A percentile compares a stretch with the other conserved stretches of the same genome.
Evolutionary conservation across 73 alveolate species (phyloP).

Genomic region (Paramecium primaurelia): DNA sequence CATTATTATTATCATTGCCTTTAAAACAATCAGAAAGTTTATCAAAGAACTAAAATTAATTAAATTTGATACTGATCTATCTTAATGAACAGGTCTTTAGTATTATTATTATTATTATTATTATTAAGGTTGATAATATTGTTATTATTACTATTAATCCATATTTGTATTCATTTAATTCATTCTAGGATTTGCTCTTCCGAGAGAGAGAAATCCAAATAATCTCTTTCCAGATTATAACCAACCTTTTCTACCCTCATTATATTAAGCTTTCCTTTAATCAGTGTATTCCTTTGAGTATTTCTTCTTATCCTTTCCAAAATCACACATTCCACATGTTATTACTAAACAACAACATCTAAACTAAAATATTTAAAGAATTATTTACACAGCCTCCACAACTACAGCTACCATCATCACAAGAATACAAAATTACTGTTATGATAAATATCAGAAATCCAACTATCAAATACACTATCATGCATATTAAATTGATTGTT

Average conservation of each 20-base stretch:
- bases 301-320: neutral
- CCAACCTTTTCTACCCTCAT: slow-evolving; percentile 35
- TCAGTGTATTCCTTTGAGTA: neutral
- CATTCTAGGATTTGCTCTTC: slow-evolving; percentile 22
- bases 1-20: neutral
- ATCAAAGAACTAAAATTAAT: neutral
- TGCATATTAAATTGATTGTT: neutral
- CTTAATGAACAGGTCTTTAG: neutral
- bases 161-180: neutral
- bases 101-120: neutral
- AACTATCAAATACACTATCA: neutral
- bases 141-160: neutral
- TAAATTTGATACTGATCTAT: neutral
- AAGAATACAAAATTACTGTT: neutral
- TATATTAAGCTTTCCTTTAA: neutral
- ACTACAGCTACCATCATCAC: slow-evolving; percentile 35
- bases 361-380: neutral
- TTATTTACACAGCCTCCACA: slow-evolving; percentile 22
- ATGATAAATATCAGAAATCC: neutral
- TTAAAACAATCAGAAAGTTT: neutral
- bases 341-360: slow-evolving; percentile 18
- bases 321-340: slow-evolving; percentile 30
- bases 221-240: slow-evolving; percentile 18
- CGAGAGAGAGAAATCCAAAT: neutral
- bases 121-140: neutral